Base-by-base conservation (phyloP, 2,329 filamentous ascomycete species). In the Cadophora sp. region DNA sequence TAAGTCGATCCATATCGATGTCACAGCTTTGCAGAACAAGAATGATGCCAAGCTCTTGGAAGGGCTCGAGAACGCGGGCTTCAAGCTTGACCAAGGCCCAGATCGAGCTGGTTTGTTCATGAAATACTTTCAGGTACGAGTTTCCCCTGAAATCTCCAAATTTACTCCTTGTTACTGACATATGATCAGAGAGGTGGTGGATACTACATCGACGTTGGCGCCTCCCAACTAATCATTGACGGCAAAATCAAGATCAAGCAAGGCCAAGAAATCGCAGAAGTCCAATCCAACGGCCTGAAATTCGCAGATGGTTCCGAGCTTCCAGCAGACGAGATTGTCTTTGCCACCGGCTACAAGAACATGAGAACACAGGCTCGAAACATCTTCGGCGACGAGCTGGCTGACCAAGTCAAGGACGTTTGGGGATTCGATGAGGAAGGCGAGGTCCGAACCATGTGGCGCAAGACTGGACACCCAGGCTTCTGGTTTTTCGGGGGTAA, bases 151-250 rank as follows among this genome's bases (percentile, higher is more conserved):
- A 30, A 30, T 30, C 27, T 30, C 6, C 27, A 3, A 6, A 30
- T 30, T 30, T 30, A 30, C 27, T 30, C 27, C 27, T 30, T 30
- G 27, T 30, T 39, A 39, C 36, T 39, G 36, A 39, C 36, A 39
- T 39, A 13, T 39, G 8, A 39, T 39, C 8, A 39, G 36, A 39
- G 85, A 4, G 87, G 87, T 13, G 85, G 85, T 1, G 85, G 85
- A 0, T 87, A 87, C 69, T 87, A 87, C 71, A 84, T 88, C 66
- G 83, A 88, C 66, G 83, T 87, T 11, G 85, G 85, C 0, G 81
- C 79, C 5, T 83, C 81, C 9, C 77, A 83, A 70, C 78, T 87
- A 18, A 85, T 87, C 67, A 77, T 79, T 24, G 81, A 85, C 45
- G 83, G 85, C 3, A 85, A 85, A 72, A 83, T 88, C 71, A 84